Conservation (phyloP, 2,329 filamentous ascomycete genomes). For the Dactylellina leptospora region DNA sequence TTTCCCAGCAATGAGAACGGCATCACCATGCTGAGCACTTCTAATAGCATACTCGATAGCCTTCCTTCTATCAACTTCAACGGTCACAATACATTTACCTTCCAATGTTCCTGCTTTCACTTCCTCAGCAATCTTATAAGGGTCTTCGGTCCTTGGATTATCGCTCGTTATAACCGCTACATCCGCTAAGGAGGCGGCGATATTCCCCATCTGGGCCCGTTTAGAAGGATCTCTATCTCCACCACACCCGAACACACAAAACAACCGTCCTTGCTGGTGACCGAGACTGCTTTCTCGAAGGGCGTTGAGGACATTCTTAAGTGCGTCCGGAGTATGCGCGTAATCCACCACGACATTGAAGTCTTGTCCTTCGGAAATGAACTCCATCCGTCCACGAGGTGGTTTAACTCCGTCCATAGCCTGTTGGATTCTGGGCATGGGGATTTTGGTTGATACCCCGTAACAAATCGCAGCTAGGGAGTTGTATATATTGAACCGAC, state of each 20-base stretch:
- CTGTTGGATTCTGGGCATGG: constrained; percentile 6
- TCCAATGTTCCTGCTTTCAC: constrained; percentile 8
- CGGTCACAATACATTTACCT: background rate
- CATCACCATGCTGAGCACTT: constrained; percentile 23
- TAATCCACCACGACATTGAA: constrained; percentile 36
- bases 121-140: constrained; percentile 15
- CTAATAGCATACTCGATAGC: constrained; percentile 33
- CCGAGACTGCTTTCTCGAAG: constrained; percentile 8
- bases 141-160: constrained; percentile 30
- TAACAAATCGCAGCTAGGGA: constrained; percentile 15
- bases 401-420: constrained; percentile 5
- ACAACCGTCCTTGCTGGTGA: background rate
- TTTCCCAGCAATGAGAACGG: constrained; percentile 33
- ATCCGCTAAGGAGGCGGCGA: constrained; percentile 28
- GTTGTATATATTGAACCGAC: constrained; percentile 41
- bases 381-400: constrained; percentile 40
- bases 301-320: constrained; percentile 18
- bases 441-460: background rate
- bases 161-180: constrained; percentile 31
- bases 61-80: constrained; percentile 26
- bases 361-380: constrained; percentile 33
- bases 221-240: constrained; percentile 26
- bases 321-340: constrained; percentile 19
- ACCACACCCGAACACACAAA: constrained; percentile 31
- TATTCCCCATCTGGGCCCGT: constrained; percentile 20